Evolutionary conservation across 805 yeast genomes (phyloP), one percentile per base, ranked within the genome.

Genomic region (Yamadazyma nakazawae): DNA sequence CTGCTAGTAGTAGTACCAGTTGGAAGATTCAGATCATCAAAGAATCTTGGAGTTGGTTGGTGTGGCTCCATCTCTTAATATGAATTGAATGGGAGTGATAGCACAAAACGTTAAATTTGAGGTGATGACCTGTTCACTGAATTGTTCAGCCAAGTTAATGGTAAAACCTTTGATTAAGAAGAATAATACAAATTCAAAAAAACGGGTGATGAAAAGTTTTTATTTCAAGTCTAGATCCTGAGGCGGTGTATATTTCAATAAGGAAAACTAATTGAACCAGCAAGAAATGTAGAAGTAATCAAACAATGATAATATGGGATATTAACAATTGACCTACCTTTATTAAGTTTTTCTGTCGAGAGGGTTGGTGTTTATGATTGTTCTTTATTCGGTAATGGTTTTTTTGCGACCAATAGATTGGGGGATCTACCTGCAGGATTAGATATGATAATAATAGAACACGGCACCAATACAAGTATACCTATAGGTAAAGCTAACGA

Each of bases 191-290:
- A 36, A 36, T 19, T 36, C 14, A 36, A 19, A 16, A 18, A 36
- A 36, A 6, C 18, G 28, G 39, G 6, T 8, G 41, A 12, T 36
- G 3, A 14, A 25, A 38, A 26, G 25, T 13, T 13, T 17, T 40
- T 30, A 5, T 34, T 30, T 8, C 9, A 34, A 13, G 34, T 17
- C 32, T 30, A 13, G 31, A 40, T n/a, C n/a, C 36, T 11, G 31
- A 43, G 46, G 42, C 46, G 42, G 42, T 43, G 36, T 19, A 14
- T 14, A 28, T 21, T 43, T 35, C 13, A 31, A 43, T 43, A 7
- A 26, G 46, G 31, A 42, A 42, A 42, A 21, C 35, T 26, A 31
- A 42, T 37, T 43, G 32, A 26, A 35, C 39, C 40, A 34, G 46
- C 34, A 43, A 12, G 35, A 42, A 34, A 36, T 21, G 30, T 30